Base-by-base conservation (phyloP, 768 basidiomycete genomes). In the Cystobasidium onofrii region DNA sequence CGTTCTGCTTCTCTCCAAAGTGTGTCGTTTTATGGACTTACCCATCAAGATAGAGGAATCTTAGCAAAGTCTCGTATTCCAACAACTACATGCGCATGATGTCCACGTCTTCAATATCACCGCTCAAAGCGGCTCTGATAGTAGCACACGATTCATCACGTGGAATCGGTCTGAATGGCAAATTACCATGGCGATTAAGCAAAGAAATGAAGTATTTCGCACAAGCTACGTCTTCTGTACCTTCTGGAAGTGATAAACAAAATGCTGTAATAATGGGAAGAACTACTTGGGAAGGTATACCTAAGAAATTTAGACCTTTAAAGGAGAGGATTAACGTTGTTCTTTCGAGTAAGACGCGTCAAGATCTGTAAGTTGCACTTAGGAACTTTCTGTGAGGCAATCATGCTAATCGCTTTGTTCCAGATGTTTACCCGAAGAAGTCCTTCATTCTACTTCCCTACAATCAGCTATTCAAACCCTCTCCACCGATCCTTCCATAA, bases 271-370 rank as follows among this genome's bases (percentile, higher is more conserved):
- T 97, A 70, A 97, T 99, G 95, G 96, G 96, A 15, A 85, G 95
- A 71, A 92, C 90, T 79, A 95, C 93, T 17, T 99, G 96, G 96
- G 92, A 97, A 82, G 91, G 91, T 80, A 97, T 99, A 69, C 95
- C 96, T 9, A 76, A 79, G 23, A 90, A 87, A 80, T 90, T 89
- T 82, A 85, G 90, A 75, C 96, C 96, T 3, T 84, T 99, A 23
- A 83, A 85, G 50, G 85, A 85, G 54, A 85, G 96, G 63, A 70
- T 85, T 69, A 99, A 98, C 79, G 80, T 94, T 29, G 87, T 99
- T 72, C 82, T 94, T 74, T 88, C 87, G 81, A 84, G 85, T 62
- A 86, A 33, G 36, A 41, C 64, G 66, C 52, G 46, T n/a, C 29
- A 41, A 34, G 75, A 64, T 34, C 36, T 73, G 13, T 36, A 6